These are phyloP conservation scores for Melanomma pulvis-pyrius DNA, from an alignment of 495 filamentous ascomycete species.

Conservation along the genomic window DNA sequence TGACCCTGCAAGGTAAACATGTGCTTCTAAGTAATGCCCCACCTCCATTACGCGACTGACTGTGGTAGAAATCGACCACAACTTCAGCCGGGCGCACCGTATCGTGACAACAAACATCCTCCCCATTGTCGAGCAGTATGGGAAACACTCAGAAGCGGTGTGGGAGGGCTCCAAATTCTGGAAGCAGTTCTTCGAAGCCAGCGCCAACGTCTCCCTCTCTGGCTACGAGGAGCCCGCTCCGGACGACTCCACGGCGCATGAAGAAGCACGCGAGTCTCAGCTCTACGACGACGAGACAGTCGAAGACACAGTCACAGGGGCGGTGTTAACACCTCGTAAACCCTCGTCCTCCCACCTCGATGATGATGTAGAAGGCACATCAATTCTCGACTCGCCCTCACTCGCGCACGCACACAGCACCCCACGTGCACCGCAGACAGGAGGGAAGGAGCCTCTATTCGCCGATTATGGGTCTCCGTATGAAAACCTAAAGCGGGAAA, in stretches of 20 bases:
- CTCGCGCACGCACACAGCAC: constrained; percentile 46
- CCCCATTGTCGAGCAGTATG: constrained; percentile 94
- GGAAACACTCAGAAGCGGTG: constrained; percentile 86
- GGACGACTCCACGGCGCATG: constrained; percentile 54
- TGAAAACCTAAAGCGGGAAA: constrained; percentile 63
- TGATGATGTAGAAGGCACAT: constrained; percentile 55
- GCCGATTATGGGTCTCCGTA: constrained; percentile 70
- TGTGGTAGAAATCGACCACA: constrained; percentile 89
- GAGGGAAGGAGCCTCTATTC: constrained; percentile 49
- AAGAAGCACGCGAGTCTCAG: constrained; percentile 48
- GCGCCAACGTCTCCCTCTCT: constrained; percentile 94
- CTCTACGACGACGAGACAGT: constrained; percentile 49
- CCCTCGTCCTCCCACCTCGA: constrained; percentile 31
- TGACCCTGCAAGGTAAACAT: constrained; percentile 83
- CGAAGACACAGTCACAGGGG: constrained; percentile 39
- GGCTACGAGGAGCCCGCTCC: constrained; percentile 82
- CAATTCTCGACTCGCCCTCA: constrained; percentile 58
- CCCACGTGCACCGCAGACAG: constrained; percentile 43
- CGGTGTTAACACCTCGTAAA: constrained; percentile 39
- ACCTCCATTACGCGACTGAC: constrained; percentile 15
- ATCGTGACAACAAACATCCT: constrained; percentile 94
- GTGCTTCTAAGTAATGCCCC: background rate
- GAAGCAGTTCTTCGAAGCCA: constrained; percentile 99
- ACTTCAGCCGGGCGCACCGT: constrained; percentile 94
- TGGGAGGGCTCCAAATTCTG: constrained; percentile 99